These are phyloP conservation scores for Polygonum aviculare DNA, from an alignment of 148 eudicot genomes.

Conservation along the genomic window DNA sequence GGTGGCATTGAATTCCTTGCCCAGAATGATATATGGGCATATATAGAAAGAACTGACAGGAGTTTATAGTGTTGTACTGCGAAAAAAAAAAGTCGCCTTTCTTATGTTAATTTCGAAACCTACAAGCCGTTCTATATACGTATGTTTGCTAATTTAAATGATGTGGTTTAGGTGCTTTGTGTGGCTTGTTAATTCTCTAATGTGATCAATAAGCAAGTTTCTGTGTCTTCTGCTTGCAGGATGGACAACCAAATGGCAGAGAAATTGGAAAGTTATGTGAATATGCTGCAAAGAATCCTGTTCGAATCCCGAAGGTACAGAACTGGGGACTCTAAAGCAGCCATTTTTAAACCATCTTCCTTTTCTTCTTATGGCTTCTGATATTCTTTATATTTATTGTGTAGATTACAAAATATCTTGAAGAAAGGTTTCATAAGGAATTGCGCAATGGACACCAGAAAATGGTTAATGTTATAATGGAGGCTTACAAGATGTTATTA, in stretches of 20 bases:
- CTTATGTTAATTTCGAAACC: background rate
- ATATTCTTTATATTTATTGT: constrained; percentile 6
- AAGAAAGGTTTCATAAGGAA: constrained; percentile 85
- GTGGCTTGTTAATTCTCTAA: background rate
- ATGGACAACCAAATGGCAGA: constrained; percentile 55
- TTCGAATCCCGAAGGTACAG: constrained; percentile 81
- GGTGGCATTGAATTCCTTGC: background rate
- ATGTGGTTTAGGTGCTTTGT: background rate
- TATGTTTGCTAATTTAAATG: background rate
- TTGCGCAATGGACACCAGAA: constrained; percentile 60
- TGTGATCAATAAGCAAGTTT: background rate
- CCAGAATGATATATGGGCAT: background rate
- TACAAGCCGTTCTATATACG: background rate
- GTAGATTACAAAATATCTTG: constrained; percentile 82
- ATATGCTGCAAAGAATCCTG: constrained; percentile 95
- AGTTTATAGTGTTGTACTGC: background rate
- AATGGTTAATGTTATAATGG: constrained; percentile 44
- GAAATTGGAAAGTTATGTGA: constrained; percentile 84
- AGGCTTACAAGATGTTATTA: constrained; percentile 66
- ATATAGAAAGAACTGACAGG: background rate
- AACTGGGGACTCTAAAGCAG: background rate
- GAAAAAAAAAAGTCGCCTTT: background rate
- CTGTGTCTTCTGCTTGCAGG: constrained; percentile 35
- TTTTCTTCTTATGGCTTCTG: background rate
- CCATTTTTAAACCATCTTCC: background rate